phyloP scores from a whole-genome alignment of 371 early-diverging fungal species.

The Mortierella sp. region DNA sequence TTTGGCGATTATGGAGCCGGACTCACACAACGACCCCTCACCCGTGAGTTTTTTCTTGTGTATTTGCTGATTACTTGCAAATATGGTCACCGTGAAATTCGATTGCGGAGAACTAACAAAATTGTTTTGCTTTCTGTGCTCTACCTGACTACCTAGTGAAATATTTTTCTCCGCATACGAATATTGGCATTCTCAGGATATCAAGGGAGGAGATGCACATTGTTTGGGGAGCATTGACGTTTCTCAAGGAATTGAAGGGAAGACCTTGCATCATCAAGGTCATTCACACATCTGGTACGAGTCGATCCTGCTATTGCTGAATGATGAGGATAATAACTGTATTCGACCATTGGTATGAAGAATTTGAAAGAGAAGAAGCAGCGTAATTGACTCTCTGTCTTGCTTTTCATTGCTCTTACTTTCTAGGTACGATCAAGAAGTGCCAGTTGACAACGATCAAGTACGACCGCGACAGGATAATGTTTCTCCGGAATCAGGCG shows the following conservation, averaged over 20 bases:
- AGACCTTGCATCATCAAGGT: conserved; percentile 64
- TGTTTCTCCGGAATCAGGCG: conserved; percentile 53
- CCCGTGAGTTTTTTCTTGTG: conserved; percentile 39
- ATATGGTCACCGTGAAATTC: neutral
- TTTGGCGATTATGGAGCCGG: conserved; percentile 76
- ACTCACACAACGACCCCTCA: conserved; percentile 55
- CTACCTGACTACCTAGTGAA: conserved; percentile 60
- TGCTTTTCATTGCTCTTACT: neutral
- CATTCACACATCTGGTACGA: conserved; percentile 66
- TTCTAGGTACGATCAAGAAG: conserved; percentile 71
- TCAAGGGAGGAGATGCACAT: conserved; percentile 70
- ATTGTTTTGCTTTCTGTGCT: neutral
- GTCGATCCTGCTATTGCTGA: too few species aligned
- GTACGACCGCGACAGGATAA: conserved; percentile 64
- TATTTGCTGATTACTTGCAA: neutral
- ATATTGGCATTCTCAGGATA: conserved; percentile 72
- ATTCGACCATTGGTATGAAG: neutral
- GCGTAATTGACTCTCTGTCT: neutral
- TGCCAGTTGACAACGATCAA: conserved; percentile 68
- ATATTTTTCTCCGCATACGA: conserved; percentile 72
- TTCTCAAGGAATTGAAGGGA: conserved; percentile 62
- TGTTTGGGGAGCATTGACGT: conserved; percentile 71
- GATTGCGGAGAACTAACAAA: neutral
- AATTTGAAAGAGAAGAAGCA: neutral
- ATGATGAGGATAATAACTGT: too few species aligned